Conservation (phyloP, 2,329 filamentous ascomycete genomes). For the Seiridium unicorne region DNA sequence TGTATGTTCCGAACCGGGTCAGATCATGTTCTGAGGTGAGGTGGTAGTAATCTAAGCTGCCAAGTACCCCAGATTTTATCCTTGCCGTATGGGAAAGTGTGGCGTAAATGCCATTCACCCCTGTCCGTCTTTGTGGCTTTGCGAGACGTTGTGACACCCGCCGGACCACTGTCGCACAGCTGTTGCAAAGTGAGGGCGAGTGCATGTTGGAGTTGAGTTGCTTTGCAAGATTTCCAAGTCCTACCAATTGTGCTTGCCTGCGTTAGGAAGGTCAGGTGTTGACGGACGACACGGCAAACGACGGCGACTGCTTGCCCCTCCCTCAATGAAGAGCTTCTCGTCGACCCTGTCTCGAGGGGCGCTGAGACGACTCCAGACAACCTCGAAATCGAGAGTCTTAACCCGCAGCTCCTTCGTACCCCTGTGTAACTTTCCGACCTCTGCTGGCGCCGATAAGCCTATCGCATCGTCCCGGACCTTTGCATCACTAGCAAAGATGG, state of each 20-base stretch:
- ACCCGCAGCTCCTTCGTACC: slow-evolving; percentile 7
- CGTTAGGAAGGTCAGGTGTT: slow-evolving; percentile 10
- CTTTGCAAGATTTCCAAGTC: not conserved
- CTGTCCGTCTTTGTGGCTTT: not conserved
- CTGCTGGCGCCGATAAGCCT: not conserved
- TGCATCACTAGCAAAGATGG: slow-evolving; percentile 42
- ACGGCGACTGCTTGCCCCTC: not conserved
- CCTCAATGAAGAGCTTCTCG: slow-evolving; percentile 6
- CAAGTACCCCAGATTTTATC: not conserved
- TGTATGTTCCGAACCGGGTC: too few relatives aligned
- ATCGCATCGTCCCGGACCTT: slow-evolving; percentile 9
- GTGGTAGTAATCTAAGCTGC: too few relatives aligned
- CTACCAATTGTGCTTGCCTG: not conserved
- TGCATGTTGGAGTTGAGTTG: not conserved
- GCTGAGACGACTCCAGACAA: not conserved
- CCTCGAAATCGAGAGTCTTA: slow-evolving; percentile 14
- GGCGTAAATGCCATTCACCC: not conserved
- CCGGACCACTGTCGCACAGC: not conserved
- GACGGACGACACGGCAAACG: slow-evolving; percentile 1
- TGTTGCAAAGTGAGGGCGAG: not conserved
- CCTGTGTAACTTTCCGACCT: slow-evolving; percentile 1
- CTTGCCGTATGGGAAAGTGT: not conserved
- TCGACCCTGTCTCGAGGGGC: slow-evolving; percentile 5
- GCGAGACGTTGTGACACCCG: not conserved
- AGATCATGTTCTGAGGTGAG: too few relatives aligned